phyloP scores from a whole-genome alignment of 257 asterid species.

The Apocynum venetum region DNA sequence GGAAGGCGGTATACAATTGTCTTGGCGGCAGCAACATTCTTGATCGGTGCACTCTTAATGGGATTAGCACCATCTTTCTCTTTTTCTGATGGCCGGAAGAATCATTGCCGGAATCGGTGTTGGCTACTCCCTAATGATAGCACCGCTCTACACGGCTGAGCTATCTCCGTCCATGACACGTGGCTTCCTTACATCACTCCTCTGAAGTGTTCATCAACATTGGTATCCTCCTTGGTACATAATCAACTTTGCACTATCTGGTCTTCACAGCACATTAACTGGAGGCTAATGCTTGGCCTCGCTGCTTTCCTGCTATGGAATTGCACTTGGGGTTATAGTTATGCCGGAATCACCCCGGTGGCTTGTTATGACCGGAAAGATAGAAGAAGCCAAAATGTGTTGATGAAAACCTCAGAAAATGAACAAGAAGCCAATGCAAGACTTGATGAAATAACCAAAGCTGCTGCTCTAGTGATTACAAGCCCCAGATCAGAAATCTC shows the following conservation, averaged over 20 bases:
- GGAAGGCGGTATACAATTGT: slow-evolving; percentile 85
- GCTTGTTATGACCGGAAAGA: slow-evolving; percentile 65
- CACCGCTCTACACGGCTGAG: slow-evolving; percentile 81
- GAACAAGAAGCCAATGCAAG: slow-evolving; percentile 55
- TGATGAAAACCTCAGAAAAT: slow-evolving; percentile 48
- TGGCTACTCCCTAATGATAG: slow-evolving; percentile 79
- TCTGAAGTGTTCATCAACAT: slow-evolving; percentile 76
- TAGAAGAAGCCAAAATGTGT: slow-evolving; percentile 47
- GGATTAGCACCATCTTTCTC: slow-evolving; percentile 69
- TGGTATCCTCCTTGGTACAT: slow-evolving; percentile 66
- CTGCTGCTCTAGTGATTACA: slow-evolving; percentile 19
- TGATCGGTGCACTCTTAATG: slow-evolving; percentile 66
- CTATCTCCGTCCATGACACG: slow-evolving; percentile 71
- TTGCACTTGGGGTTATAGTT: slow-evolving; percentile 46
- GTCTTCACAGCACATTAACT: slow-evolving; percentile 40
- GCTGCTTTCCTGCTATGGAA: slow-evolving; percentile 57
- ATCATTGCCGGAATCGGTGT: slow-evolving; percentile 72
- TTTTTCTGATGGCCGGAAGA: slow-evolving; percentile 64
- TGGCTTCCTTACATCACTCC: slow-evolving; percentile 75
- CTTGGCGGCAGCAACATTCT: slow-evolving; percentile 60
- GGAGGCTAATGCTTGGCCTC: slow-evolving; percentile 87
- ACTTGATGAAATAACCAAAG: slow-evolving; percentile 46
- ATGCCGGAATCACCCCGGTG: slow-evolving; percentile 96
- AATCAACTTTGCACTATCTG: slow-evolving; percentile 46
- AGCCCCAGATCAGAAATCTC: background rate